A percentile compares a stretch with the other conserved stretches of the same genome.
phyloP scores from a whole-genome alignment of 208 protist species.

The Trypanosoma lewisi region DNA sequence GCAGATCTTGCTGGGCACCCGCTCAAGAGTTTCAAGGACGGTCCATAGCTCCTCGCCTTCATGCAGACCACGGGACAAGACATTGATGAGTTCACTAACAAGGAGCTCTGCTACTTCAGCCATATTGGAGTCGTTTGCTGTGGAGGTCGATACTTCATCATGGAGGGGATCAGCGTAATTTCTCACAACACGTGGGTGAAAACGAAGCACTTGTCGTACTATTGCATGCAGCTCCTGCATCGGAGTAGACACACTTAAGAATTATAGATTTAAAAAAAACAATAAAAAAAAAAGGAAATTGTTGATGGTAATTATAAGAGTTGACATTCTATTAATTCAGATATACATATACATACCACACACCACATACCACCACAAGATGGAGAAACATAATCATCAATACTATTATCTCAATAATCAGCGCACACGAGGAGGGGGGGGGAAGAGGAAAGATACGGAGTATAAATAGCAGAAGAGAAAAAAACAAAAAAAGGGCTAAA shows the following conservation, averaged over 20 bases:
- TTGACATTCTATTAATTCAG: too few relatives aligned
- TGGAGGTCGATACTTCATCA: background rate
- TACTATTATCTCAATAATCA: too few relatives aligned
- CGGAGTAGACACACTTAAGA: too few relatives aligned
- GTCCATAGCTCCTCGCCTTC: constrained; percentile 44
- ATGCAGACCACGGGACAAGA: constrained; percentile 43
- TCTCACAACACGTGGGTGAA: constrained; percentile 18
- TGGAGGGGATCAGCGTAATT: constrained; percentile 10
- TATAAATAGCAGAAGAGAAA: background rate
- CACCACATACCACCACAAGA: too few relatives aligned
- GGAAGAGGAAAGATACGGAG: background rate
- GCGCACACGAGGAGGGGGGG: background rate
- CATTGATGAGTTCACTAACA: constrained; percentile 28
- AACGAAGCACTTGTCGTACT: constrained; percentile 18
- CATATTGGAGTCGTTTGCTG: constrained; percentile 23
- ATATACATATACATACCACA: too few relatives aligned
- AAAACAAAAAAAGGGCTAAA: background rate
- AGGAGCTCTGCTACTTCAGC: constrained; percentile 39
- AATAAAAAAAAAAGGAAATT: constrained; percentile 1
- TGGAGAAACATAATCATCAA: too few relatives aligned
- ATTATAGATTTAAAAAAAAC: background rate
- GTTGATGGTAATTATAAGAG: too few relatives aligned
- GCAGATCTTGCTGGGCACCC: constrained; percentile 23
- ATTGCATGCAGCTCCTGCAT: constrained; percentile 16
- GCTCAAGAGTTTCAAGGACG: constrained; percentile 55